These are phyloP conservation scores for Diaporthe longicolla DNA, from an alignment of 2,329 filamentous ascomycete species.

Conservation along the genomic window DNA sequence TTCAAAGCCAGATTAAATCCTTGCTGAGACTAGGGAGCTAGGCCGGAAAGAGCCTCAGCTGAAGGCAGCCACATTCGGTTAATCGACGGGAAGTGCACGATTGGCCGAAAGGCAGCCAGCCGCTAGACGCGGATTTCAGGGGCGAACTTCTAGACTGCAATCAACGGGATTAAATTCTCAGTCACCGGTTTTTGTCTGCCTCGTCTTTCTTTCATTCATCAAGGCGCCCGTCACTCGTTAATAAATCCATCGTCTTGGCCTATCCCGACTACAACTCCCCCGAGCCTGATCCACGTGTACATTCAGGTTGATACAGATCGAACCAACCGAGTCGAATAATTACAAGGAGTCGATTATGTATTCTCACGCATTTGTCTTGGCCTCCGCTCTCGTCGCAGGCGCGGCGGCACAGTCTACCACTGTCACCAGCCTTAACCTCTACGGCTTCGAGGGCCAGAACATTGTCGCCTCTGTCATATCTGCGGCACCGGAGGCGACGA, in stretches of 20 bases:
- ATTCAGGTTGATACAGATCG: neutral
- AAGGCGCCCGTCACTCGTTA: conserved; percentile 22
- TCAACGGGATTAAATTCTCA: neutral
- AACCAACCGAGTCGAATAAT: neutral
- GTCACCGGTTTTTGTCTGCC: neutral
- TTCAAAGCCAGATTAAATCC: neutral
- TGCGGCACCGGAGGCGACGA: conserved; percentile 30
- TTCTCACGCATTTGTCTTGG: conserved; percentile 14
- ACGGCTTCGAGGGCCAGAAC: conserved; percentile 40
- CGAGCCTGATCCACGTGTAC: neutral
- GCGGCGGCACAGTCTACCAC: conserved; percentile 38
- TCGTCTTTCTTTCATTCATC: neutral
- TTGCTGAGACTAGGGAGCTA: neutral
- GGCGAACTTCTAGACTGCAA: neutral
- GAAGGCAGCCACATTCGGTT: neutral
- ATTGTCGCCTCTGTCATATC: conserved; percentile 40
- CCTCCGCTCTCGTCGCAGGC: conserved; percentile 27
- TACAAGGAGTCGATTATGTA: conserved; percentile 1
- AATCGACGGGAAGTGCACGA: neutral
- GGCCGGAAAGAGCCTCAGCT: conserved; percentile 3
- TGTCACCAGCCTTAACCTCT: conserved; percentile 40
- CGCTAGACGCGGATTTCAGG: conserved; percentile 2
- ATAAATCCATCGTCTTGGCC: neutral
- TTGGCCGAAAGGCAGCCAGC: neutral
- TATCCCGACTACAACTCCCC: neutral